Base-by-base conservation (phyloP, 331 rosid species). In the Dryas integrifolia region DNA sequence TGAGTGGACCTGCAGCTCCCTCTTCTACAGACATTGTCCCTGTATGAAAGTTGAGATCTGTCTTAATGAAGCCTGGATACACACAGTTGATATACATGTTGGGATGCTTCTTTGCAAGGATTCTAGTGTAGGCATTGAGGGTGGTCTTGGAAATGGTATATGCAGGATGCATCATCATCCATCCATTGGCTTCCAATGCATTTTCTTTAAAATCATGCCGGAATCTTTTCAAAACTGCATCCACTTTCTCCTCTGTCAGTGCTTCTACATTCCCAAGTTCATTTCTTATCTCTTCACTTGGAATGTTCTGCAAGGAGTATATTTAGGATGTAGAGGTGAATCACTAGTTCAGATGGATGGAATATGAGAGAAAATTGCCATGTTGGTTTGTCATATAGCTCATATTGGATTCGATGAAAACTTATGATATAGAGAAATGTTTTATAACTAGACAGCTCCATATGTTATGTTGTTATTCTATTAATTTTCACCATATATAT, bases 91-190 rank as follows among this genome's bases (percentile, higher is more conserved):
- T 65, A 57, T 64, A 79, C 89, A 83, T 80, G 21, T 80, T 11
- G 4, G 87, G 85, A 60, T 87, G 24, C 76, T 74, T 83, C 56
- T 39, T 85, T n/a, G 92, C 90, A 26, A 85, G 82, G 59, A 89
- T 56, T 87, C 92, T 80, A 2, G 96, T 85, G 73, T 85, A 83
- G 41, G 88, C 92, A 78, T 89, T 89, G 48, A 87, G 70, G 13
- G 82, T 30, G 16, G 74, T 78, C 86, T 89, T 89, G 60, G 92
- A 87, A 61, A 89, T 82, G 85, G 90, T 82, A 63, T 89, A 85
- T 1, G 88, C 74, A 11, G 96, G 96, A 14, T 85, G 82, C 90
- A 89, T 83, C 79, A 63, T 55, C 30, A 58, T 2, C 96, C 96
- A 89, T 58, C 88, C 90, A 65, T 85, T 87, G 13, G 66, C 78